Evolutionary conservation across 148 eudicot genomes (phyloP).

Genomic region (Camellia sinensis): DNA sequence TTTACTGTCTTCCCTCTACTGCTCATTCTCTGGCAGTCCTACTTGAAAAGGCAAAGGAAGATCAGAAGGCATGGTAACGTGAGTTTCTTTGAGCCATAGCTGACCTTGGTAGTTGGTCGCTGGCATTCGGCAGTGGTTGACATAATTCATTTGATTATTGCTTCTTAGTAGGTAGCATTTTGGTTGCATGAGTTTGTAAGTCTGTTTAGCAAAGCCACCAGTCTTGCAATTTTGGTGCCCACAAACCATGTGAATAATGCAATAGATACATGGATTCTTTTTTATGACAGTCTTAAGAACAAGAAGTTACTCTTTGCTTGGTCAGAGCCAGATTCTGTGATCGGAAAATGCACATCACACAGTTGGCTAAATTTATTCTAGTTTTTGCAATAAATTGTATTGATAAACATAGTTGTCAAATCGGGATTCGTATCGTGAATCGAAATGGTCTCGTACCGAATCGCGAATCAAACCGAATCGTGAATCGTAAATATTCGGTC

Average conservation of each 20-base stretch:
- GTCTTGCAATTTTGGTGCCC: background rate
- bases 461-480: too few relatives aligned
- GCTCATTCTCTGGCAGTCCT: slow-evolving; percentile 1
- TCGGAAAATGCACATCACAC: background rate
- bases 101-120: background rate
- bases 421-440: too few relatives aligned
- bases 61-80: background rate
- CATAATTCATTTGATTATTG: background rate
- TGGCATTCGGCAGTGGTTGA: background rate
- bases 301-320: background rate
- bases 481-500: too few relatives aligned
- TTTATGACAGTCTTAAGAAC: background rate
- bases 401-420: too few relatives aligned
- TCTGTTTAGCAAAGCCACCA: background rate
- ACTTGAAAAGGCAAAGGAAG: slow-evolving; percentile 2
- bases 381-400: slow-evolving; percentile 2
- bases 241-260: background rate
- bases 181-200: background rate
- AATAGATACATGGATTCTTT: background rate
- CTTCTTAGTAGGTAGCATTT: background rate
- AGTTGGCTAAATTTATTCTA: slow-evolving; percentile 1
- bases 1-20: background rate
- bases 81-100: background rate
- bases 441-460: too few relatives aligned
- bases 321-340: background rate